These are phyloP conservation scores for Maudiozyma saulgeensis DNA, from an alignment of 805 yeast species.

Conservation along the genomic window DNA sequence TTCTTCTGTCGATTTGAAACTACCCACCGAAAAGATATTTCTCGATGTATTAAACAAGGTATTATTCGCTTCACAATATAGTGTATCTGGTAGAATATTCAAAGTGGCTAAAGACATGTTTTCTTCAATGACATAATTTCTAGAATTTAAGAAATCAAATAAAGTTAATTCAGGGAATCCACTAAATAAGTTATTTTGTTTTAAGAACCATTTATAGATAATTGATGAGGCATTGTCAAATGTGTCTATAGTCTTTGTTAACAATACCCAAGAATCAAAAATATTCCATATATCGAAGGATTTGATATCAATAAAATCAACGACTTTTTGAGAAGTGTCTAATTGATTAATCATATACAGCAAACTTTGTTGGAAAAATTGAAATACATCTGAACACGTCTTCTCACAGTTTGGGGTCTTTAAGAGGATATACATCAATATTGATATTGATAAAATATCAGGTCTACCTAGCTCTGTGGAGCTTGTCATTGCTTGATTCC, in stretches of 20 bases:
- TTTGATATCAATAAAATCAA: not conserved
- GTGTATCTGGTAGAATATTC: slow-evolving; percentile 6
- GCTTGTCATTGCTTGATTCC: slow-evolving; percentile 2
- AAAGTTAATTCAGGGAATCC: slow-evolving; percentile 2
- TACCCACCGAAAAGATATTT: slow-evolving; percentile 3
- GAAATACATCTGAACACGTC: not conserved
- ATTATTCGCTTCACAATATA: slow-evolving; percentile 10
- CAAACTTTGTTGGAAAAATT: slow-evolving; percentile 3
- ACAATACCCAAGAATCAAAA: slow-evolving; percentile 7
- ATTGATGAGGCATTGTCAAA: slow-evolving; percentile 4
- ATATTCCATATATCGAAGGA: slow-evolving; percentile 7
- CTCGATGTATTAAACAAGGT: slow-evolving; percentile 1
- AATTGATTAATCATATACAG: not conserved
- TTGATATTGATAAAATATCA: not conserved
- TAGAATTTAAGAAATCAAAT: slow-evolving; percentile 4
- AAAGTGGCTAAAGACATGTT: not conserved
- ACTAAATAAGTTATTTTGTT: slow-evolving; percentile 1
- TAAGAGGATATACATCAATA: not conserved
- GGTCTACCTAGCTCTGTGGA: not conserved
- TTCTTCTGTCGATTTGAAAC: slow-evolving; percentile 10
- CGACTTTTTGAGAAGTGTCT: not conserved
- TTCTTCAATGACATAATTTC: slow-evolving; percentile 3
- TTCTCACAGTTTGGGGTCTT: not conserved
- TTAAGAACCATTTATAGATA: slow-evolving; percentile 6
- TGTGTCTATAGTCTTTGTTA: slow-evolving; percentile 2